Evolutionary conservation across 2,329 filamentous ascomycete genomes (phyloP), one percentile per base, ranked within the genome.

Genomic region (Fusarium sp.): DNA sequence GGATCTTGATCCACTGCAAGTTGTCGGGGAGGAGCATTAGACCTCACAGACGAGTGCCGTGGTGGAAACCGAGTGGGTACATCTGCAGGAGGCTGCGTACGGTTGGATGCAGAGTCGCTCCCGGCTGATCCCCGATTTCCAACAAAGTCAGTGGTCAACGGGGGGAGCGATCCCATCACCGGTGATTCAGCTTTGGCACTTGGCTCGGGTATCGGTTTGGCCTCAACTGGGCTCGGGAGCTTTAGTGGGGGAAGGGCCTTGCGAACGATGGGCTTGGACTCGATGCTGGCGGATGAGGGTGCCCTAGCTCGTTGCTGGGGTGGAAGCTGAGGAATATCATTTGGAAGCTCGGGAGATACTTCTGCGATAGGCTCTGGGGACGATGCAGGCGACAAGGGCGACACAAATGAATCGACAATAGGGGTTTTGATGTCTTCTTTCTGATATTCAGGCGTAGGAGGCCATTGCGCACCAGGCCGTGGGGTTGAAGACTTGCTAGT

Each of bases 361-460:
- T 73, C 69, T 22, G 70, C 62, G 11, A 74, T 77, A 12, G 83
- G 80, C 44, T 84, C 83, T 2, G 84, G 82, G 5, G 85, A 87
- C 5, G 85, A 82, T 12, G 83, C 84, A 8, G 85, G 86, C 9
- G 86, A 87, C 3, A 83, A 78, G 6, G 86, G 85, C 3, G 85
- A 85, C 27, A 83, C 78, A 55, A 84, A 78, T 4, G 78, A 79
- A 29, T 83, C 80, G 42, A 82, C 67, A 9, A 80, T 75, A 4
- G 82, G 79, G 16, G 81, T 81, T 67, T 81, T 81, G 60, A 82
- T 77, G 65, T 87, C 85, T 49, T 84, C 81, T 22, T 82, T 82
- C 42, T 83, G 83, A 66, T 88, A 87, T 51, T 88, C 86, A 17
- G 87, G 86, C 3, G 86, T 88, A 1, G 86, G 86, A 11, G 85